A percentile compares a stretch with the other conserved stretches of the same genome.
Conservation (phyloP, 2,329 filamentous ascomycete species). For the Coniochaeta pulveracea region DNA sequence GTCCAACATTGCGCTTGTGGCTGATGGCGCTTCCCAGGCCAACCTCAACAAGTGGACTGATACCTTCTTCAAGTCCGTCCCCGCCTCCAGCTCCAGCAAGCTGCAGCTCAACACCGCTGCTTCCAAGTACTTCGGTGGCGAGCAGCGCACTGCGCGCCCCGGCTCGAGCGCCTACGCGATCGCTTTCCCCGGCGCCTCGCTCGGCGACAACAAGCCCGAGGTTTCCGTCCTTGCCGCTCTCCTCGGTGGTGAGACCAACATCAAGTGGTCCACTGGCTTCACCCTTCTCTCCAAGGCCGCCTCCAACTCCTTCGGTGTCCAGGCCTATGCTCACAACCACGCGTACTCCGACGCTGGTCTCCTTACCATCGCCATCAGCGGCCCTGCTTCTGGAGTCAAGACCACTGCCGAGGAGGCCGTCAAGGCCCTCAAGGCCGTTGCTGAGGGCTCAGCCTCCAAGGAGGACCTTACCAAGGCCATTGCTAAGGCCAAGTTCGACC, state of each 20-base stretch:
- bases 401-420: constrained; percentile 66
- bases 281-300: constrained; percentile 76
- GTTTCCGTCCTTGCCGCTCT: constrained; percentile 77
- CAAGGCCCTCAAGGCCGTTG: constrained; percentile 71
- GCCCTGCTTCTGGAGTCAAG: constrained; percentile 60
- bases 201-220: constrained; percentile 77
- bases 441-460: constrained; percentile 61
- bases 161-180: constrained; percentile 76
- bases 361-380: constrained; percentile 70
- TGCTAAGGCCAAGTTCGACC: constrained; percentile 86
- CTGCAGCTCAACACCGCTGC: constrained; percentile 47
- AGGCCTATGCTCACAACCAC: constrained; percentile 63
- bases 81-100: constrained; percentile 39
- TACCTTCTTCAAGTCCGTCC: constrained; percentile 76
- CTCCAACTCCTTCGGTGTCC: constrained; percentile 52
- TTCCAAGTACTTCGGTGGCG: constrained; percentile 86
- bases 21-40: constrained; percentile 69
- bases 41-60: constrained; percentile 81
- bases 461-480: constrained; percentile 89
- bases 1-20: constrained; percentile 82
- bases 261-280: constrained; percentile 96
- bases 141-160: constrained; percentile 75
- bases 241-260: constrained; percentile 77
- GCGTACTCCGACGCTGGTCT: constrained; percentile 93
- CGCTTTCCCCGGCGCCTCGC: constrained; percentile 84